Percentiles rank a stretch among this genome's conserved stretches.
These are phyloP conservation scores for Arabidopsis arenosa DNA, from an alignment of 345 rosid species.

Conservation along the genomic window DNA sequence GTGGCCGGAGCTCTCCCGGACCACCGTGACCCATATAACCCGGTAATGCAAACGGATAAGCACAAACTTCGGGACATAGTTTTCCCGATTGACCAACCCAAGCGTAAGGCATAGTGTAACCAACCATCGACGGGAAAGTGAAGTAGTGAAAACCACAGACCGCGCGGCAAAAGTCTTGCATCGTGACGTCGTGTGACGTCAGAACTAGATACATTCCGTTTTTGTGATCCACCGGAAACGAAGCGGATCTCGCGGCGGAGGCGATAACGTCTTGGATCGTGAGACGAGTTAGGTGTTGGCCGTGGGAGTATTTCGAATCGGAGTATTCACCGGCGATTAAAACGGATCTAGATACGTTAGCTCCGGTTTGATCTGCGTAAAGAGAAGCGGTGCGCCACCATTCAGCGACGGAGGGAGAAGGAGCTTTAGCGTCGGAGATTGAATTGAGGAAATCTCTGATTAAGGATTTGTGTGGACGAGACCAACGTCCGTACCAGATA, in stretches of 20 bases:
- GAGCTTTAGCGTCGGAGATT: conserved; percentile 57
- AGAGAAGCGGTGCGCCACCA: conserved; percentile 93
- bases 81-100: conserved; percentile 90
- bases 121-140: conserved; percentile 96
- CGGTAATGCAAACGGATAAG: conserved; percentile 92
- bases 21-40: conserved; percentile 85
- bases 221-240: conserved; percentile 80
- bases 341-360: conserved; percentile 75
- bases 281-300: conserved; percentile 70
- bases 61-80: conserved; percentile 95
- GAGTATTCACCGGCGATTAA: conserved; percentile 73
- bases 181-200: conserved; percentile 71
- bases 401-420: conserved; percentile 68
- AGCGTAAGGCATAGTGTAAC: conserved; percentile 95
- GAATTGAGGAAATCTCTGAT: conserved; percentile 82
- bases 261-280: conserved; percentile 82
- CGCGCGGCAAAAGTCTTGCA: conserved; percentile 93
- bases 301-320: conserved; percentile 67
- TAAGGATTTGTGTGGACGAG: conserved; percentile 60
- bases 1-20: conserved; percentile 63
- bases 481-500: conserved; percentile 95
- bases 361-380: conserved; percentile 96
- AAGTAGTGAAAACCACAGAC: conserved; percentile 98
- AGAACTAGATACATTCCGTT: conserved; percentile 86
- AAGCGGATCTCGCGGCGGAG: conserved; percentile 65